Conservation (phyloP, 805 yeast species). For the Kuraishia piskuri region DNA sequence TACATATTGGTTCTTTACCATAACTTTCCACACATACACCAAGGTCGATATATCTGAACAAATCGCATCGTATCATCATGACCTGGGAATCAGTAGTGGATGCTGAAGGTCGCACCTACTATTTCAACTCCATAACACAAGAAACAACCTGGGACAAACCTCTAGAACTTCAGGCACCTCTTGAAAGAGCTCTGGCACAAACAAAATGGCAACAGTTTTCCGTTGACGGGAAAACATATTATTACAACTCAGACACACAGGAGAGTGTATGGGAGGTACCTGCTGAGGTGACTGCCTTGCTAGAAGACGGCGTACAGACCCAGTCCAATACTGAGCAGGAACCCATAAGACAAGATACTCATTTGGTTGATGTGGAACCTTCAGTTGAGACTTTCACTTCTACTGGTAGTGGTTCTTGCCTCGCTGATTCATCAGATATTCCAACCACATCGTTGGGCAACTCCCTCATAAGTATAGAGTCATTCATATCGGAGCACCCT, state of each 20-base stretch:
- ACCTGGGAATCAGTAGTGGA: conserved; percentile 61
- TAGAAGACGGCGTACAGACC: conserved; percentile 5
- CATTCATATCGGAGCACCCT: conserved; percentile 5
- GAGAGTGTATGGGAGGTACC: conserved; percentile 84
- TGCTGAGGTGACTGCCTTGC: conserved; percentile 24
- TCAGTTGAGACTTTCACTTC: background rate
- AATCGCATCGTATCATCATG: conserved; percentile 12
- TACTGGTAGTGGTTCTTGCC: background rate
- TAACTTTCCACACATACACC: no score
- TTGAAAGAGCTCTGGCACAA: conserved; percentile 34
- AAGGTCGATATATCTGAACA: no score
- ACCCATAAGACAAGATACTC: background rate
- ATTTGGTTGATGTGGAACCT: background rate
- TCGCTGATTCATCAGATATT: conserved; percentile 1
- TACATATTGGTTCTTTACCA: no score
- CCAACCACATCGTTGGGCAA: conserved; percentile 6
- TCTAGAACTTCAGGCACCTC: conserved; percentile 31
- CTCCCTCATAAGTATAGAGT: conserved; percentile 6
- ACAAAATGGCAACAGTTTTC: conserved; percentile 46
- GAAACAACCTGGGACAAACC: conserved; percentile 84
- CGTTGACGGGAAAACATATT: conserved; percentile 50
- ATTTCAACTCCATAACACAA: conserved; percentile 55
- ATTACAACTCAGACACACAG: conserved; percentile 54
- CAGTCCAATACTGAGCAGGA: conserved; percentile 5
- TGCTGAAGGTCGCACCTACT: conserved; percentile 62